Conservation (phyloP, 768 basidiomycete species). For the Boletus vermiculosoides region DNA sequence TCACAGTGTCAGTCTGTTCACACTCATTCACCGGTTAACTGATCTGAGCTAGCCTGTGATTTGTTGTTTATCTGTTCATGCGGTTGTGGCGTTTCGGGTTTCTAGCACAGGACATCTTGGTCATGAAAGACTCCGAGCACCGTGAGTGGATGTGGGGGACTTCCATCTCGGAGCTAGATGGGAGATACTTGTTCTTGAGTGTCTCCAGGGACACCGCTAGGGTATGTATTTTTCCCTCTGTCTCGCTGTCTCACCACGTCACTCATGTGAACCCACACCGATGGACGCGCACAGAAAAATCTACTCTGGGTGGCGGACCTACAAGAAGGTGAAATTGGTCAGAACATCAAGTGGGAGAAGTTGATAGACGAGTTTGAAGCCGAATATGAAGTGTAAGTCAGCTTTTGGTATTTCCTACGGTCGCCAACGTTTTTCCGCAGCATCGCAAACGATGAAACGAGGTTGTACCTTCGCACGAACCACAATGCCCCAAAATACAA, state of each 20-base stretch:
- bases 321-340: conserved; percentile 54
- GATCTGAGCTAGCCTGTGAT: conserved; percentile 1
- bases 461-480: conserved; percentile 66
- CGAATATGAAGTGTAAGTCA: conserved; percentile 59
- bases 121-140: conserved; percentile 61
- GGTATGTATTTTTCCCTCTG: conserved; percentile 37
- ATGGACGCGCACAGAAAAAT: conserved; percentile 56
- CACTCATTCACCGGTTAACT: conserved; percentile 1
- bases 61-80: neutral
- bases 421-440: conserved; percentile 34
- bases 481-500: conserved; percentile 64
- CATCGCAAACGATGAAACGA: conserved; percentile 60
- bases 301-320: conserved; percentile 73
- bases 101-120: conserved; percentile 65
- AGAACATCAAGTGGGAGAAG: conserved; percentile 71
- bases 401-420: neutral
- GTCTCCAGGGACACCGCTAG: conserved; percentile 60
- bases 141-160: conserved; percentile 64
- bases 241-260: neutral
- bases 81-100: conserved; percentile 4
- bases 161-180: conserved; percentile 57
- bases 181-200: conserved; percentile 58
- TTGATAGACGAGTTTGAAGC: conserved; percentile 67
- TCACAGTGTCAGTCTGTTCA: conserved; percentile 50
- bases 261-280: neutral